phyloP scores from a whole-genome alignment of 805 yeast species.

The Cyberlindnera mrakii region DNA sequence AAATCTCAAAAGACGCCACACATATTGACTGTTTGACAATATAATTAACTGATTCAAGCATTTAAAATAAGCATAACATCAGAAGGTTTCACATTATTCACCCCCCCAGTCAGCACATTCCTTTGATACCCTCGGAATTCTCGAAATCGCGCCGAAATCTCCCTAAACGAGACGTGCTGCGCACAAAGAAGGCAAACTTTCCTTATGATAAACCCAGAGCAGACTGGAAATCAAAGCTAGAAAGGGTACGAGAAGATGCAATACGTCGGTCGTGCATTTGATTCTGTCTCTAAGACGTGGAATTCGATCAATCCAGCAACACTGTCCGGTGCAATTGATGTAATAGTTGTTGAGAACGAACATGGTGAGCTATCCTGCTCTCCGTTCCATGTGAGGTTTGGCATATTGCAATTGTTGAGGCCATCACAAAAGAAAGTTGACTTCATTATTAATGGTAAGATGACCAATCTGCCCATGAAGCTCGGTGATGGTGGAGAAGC shows the following conservation, averaged over 20 bases:
- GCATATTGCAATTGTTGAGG: constrained; percentile 84
- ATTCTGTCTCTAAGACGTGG: constrained; percentile 95
- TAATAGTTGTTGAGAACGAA: constrained; percentile 87
- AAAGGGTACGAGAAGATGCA: constrained; percentile 50
- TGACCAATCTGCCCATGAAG: constrained; percentile 88
- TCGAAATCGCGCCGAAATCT: background rate
- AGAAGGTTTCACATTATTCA: too few species aligned
- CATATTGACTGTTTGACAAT: too few species aligned
- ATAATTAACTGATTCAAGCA: too few species aligned
- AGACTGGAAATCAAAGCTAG: too few species aligned
- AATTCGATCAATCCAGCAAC: constrained; percentile 95
- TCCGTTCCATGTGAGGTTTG: constrained; percentile 95
- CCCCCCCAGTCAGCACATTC: too few species aligned
- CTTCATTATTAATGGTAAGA: constrained; percentile 75
- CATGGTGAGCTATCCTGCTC: constrained; percentile 77
- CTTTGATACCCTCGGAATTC: too few species aligned
- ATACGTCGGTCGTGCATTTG: constrained; percentile 93
- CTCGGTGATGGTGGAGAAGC: constrained; percentile 98
- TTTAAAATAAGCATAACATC: too few species aligned
- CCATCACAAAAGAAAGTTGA: constrained; percentile 95
- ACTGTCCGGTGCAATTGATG: constrained; percentile 93
- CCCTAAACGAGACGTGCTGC: background rate
- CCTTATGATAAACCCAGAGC: too few species aligned
- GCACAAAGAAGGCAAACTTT: background rate
- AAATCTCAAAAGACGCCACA: too few species aligned